A percentile compares a stretch with the other conserved stretches of the same genome.
These are phyloP conservation scores for Fraxinus paxiana DNA, from an alignment of 305 asterid genomes.

Conservation along the genomic window DNA sequence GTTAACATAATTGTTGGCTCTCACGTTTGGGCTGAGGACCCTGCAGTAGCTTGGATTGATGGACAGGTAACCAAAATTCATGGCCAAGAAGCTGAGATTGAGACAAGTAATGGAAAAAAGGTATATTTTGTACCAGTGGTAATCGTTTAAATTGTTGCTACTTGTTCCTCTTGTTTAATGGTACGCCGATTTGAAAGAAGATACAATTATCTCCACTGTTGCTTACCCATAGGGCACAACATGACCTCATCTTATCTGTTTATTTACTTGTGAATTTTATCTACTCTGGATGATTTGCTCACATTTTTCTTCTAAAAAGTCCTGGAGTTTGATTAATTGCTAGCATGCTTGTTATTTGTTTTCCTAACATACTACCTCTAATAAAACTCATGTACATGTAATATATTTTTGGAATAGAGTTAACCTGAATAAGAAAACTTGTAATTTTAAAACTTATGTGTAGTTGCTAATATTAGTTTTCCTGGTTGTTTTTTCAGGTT, in stretches of 20 bases:
- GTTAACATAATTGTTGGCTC: conserved; percentile 93
- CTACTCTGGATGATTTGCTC: not conserved
- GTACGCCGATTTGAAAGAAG: not conserved
- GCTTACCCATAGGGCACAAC: not conserved
- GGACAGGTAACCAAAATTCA: conserved; percentile 75
- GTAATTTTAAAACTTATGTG: not conserved
- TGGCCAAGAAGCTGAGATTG: conserved; percentile 66
- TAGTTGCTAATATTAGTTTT: not conserved
- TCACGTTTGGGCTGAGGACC: conserved; percentile 92
- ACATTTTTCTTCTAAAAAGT: conserved; percentile 15
- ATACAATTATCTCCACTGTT: not conserved
- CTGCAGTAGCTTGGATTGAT: conserved; percentile 66
- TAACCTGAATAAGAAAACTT: conserved; percentile 2
- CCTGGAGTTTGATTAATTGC: not conserved
- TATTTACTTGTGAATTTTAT: not conserved
- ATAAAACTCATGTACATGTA: conserved; percentile 12
- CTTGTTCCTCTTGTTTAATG: conserved; percentile 7
- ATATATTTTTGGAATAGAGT: conserved; percentile 13
- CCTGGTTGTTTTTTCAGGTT: conserved; percentile 44
- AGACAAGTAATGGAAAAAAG: conserved; percentile 76
- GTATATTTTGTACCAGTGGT: conserved; percentile 32
- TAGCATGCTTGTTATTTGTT: not conserved
- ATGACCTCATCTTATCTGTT: not conserved
- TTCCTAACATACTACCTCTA: not conserved
- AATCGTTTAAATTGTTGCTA: conserved; percentile 12